These are phyloP conservation scores for Forsythia suspensa DNA, from an alignment of 257 asterid species.

Conservation along the genomic window DNA sequence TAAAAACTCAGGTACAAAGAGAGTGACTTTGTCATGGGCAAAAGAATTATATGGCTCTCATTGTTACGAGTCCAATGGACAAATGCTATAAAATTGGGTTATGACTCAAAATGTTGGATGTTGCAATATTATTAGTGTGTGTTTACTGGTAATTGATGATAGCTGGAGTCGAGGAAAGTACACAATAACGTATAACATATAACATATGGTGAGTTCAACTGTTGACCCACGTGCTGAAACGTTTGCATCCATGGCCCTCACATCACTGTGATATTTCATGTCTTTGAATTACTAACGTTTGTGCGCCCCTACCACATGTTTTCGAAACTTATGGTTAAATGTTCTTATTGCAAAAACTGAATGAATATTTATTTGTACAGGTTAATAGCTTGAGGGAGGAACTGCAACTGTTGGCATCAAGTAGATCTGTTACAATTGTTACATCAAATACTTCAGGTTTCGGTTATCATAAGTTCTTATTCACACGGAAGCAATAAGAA, in stretches of 20 bases:
- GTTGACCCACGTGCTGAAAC: background rate
- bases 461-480: constrained; percentile 14
- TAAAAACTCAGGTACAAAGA: background rate
- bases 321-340: background rate
- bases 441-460: constrained; percentile 80
- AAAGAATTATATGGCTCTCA: constrained; percentile 12
- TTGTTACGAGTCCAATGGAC: background rate
- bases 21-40: background rate
- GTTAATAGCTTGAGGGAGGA: constrained; percentile 77
- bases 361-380: constrained; percentile 38
- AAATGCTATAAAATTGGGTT: background rate
- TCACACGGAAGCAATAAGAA: constrained; percentile 2
- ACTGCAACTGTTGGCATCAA: constrained; percentile 66
- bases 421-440: constrained; percentile 67
- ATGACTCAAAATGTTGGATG: background rate
- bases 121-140: background rate
- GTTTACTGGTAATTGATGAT: background rate
- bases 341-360: constrained; percentile 13
- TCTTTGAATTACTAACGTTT: background rate
- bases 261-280: background rate
- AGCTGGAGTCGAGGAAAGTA: constrained; percentile 1
- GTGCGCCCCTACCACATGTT: background rate
- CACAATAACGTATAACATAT: background rate
- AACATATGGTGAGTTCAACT: background rate
- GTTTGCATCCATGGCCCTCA: background rate